These are phyloP conservation scores for Singerocomus rubriflavus DNA, from an alignment of 1,284 basidiomycete genomes.

Conservation along the genomic window DNA sequence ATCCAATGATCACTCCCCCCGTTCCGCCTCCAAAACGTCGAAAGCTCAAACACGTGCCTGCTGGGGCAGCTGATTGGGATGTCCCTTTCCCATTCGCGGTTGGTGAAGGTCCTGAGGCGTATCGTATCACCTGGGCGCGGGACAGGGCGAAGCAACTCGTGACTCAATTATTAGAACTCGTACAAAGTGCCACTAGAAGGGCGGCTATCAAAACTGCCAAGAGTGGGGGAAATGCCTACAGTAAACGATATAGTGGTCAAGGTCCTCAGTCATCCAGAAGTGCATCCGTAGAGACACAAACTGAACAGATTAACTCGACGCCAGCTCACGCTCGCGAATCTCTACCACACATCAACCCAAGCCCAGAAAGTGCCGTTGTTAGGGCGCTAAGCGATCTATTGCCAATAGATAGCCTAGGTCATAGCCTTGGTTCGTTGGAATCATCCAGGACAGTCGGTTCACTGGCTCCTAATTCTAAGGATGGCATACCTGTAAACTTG, in stretches of 20 bases:
- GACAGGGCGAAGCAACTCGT: slow-evolving; percentile 60
- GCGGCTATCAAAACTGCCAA: slow-evolving; percentile 43
- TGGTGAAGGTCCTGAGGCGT: slow-evolving; percentile 65
- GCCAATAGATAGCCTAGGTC: background rate
- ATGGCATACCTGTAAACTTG: slow-evolving; percentile 7
- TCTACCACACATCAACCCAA: background rate
- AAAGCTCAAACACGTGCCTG: slow-evolving; percentile 63
- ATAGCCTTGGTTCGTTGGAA: slow-evolving; percentile 4
- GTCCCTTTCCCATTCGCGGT: slow-evolving; percentile 69
- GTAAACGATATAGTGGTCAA: background rate
- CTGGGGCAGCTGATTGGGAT: slow-evolving; percentile 76
- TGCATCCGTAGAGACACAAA: slow-evolving; percentile 18
- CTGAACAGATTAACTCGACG: background rate
- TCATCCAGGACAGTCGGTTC: background rate
- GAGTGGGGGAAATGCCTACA: slow-evolving; percentile 17
- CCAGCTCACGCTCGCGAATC: background rate
- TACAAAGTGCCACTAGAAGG: slow-evolving; percentile 55
- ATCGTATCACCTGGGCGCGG: slow-evolving; percentile 57
- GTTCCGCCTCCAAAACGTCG: slow-evolving; percentile 50
- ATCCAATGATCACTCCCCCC: slow-evolving; percentile 3
- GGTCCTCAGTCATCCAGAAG: slow-evolving; percentile 11
- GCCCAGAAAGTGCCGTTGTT: background rate
- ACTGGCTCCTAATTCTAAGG: slow-evolving; percentile 1
- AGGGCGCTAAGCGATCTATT: background rate
- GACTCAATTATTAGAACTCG: slow-evolving; percentile 55